These are phyloP conservation scores for Monascus purpureus DNA, from an alignment of 495 filamentous ascomycete species.

Conservation along the genomic window DNA sequence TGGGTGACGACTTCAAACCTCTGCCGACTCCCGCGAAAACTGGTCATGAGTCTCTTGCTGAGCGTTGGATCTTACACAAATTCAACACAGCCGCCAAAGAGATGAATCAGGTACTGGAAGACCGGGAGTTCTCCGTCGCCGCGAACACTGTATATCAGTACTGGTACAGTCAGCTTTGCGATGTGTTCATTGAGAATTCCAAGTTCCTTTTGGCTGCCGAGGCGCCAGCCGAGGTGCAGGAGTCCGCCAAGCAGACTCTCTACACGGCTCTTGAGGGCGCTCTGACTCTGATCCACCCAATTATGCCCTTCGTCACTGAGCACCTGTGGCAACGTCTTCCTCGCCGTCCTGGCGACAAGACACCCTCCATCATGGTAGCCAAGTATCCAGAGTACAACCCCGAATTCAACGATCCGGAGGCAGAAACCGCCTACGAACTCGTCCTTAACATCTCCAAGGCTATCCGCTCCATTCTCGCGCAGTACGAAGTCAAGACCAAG, in stretches of 20 bases:
- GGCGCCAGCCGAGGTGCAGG: constrained; percentile 36
- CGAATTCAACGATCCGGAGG: constrained; percentile 41
- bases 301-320: constrained; percentile 71
- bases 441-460: constrained; percentile 43
- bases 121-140: constrained; percentile 55
- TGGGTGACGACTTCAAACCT: constrained; percentile 59
- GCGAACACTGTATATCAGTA: constrained; percentile 54
- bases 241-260: constrained; percentile 47
- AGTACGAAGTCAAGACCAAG: constrained; percentile 46
- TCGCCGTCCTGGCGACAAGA: constrained; percentile 44
- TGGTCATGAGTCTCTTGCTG: constrained; percentile 55
- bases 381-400: constrained; percentile 43
- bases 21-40: constrained; percentile 38
- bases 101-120: constrained; percentile 53
- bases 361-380: constrained; percentile 53
- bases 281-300: constrained; percentile 55
- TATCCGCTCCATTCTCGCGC: constrained; percentile 42
- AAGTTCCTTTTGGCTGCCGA: constrained; percentile 57
- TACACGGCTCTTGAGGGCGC: constrained; percentile 59
- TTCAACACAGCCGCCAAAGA: constrained; percentile 59
- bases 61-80: constrained; percentile 79
- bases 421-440: constrained; percentile 52
- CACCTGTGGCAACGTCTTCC: constrained; percentile 71
- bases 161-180: constrained; percentile 53
- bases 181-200: constrained; percentile 65